A percentile compares a stretch with the other conserved stretches of the same genome.
Evolutionary conservation across 106 monocot genomes (phyloP).

Genomic region (Acanthochlamys bracteata): DNA sequence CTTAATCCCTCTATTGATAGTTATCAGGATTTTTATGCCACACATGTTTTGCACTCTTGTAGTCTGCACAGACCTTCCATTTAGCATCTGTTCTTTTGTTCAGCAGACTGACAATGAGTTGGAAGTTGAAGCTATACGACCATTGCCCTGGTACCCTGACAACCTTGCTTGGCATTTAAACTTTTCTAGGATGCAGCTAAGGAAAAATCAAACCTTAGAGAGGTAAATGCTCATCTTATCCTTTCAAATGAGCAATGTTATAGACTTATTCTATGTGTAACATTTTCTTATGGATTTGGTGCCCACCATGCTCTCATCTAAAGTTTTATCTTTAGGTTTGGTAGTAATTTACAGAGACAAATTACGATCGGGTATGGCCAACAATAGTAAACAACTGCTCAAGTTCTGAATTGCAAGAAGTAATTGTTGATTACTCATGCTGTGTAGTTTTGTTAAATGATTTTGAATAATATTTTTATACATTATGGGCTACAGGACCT

Average conservation of each 20-base stretch:
- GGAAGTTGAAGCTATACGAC: conserved; percentile 81
- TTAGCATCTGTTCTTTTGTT: background rate
- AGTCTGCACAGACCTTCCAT: background rate
- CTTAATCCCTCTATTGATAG: background rate
- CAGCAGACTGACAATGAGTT: conserved; percentile 46
- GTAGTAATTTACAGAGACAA: too few species aligned
- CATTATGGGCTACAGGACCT: too few species aligned
- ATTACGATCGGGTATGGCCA: too few species aligned
- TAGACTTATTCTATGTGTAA: background rate
- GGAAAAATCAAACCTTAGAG: conserved; percentile 97
- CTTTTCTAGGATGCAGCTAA: conserved; percentile 90
- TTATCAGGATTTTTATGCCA: conserved; percentile 2
- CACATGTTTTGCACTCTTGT: background rate
- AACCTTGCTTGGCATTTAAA: conserved; percentile 99
- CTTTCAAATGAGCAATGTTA: background rate
- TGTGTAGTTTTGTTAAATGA: too few species aligned
- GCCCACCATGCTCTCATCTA: too few species aligned
- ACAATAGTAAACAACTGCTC: too few species aligned
- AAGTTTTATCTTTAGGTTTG: too few species aligned
- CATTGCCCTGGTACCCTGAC: conserved; percentile 92
- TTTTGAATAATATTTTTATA: too few species aligned
- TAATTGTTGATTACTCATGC: too few species aligned
- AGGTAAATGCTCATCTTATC: conserved; percentile 35
- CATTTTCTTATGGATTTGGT: too few species aligned
- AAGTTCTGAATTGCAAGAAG: too few species aligned